phyloP scores from a whole-genome alignment of 495 filamentous ascomycete genomes.

The Aspergillus olivimuriae region DNA sequence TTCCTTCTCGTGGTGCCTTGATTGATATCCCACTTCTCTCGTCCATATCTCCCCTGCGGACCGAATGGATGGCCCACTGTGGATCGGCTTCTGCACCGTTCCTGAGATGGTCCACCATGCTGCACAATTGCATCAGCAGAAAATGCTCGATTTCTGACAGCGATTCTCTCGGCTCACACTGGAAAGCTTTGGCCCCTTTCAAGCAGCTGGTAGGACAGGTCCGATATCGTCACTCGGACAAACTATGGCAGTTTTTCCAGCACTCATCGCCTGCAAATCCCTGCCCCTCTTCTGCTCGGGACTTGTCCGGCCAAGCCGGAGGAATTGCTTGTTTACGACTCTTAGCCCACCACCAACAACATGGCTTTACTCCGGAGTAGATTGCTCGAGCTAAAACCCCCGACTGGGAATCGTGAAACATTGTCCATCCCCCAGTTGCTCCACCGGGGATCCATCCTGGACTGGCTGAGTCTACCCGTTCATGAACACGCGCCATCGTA shows the following conservation, averaged over 20 bases:
- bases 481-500: neutral
- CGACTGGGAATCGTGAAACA: constrained; percentile 14
- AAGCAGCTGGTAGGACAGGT: too few relatives aligned
- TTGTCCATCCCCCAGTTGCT: constrained; percentile 5
- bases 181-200: too few relatives aligned
- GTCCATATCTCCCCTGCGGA: too few relatives aligned
- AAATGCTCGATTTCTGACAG: too few relatives aligned
- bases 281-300: neutral
- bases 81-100: neutral
- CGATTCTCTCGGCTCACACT: too few relatives aligned
- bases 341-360: constrained; percentile 1
- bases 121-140: too few relatives aligned
- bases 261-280: constrained; percentile 1
- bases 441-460: neutral
- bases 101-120: neutral
- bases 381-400: constrained; percentile 5
- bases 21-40: too few relatives aligned
- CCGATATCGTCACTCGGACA: too few relatives aligned
- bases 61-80: neutral
- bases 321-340: constrained; percentile 14
- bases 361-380: constrained; percentile 2
- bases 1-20: too few relatives aligned
- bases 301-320: constrained; percentile 13
- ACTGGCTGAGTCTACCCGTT: neutral
- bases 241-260: constrained; percentile 4